Conservation (phyloP, 441 rosid species). For the Adansonia madagascariensis region DNA sequence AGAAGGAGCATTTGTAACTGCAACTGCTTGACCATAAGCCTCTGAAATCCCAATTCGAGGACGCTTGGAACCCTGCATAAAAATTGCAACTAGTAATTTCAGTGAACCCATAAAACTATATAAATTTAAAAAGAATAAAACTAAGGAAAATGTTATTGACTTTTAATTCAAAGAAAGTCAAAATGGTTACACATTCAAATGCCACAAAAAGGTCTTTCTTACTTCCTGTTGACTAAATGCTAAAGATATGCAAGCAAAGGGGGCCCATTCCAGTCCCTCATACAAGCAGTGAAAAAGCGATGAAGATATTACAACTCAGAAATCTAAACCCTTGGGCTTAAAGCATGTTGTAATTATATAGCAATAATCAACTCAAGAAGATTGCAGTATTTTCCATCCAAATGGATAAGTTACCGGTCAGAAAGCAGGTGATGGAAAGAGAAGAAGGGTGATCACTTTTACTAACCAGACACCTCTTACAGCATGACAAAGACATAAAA, state of each 20-base stretch:
- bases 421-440: neutral
- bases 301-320: neutral
- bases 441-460: neutral
- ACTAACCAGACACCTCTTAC: neutral
- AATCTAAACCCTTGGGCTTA: slow-evolving; percentile 13
- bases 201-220: neutral
- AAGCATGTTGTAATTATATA: neutral
- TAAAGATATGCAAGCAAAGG: neutral
- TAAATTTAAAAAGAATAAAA: slow-evolving; percentile 1
- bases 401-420: neutral
- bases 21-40: slow-evolving; percentile 71
- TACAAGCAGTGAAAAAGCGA: neutral
- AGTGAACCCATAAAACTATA: slow-evolving; percentile 12
- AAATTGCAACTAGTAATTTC: slow-evolving; percentile 27
- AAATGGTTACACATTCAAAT: neutral
- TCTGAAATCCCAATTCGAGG: slow-evolving; percentile 71
- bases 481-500: neutral
- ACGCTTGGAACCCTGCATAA: slow-evolving; percentile 87
- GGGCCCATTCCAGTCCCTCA: slow-evolving; percentile 13
- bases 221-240: neutral
- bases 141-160: slow-evolving; percentile 7
- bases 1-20: slow-evolving; percentile 49
- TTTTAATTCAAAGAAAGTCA: slow-evolving; percentile 19
- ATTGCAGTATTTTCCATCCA: slow-evolving; percentile 5
- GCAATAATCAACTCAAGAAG: neutral